Base-by-base conservation (phyloP, 176 grass and related monocot species). In the Oryza longistaminata region DNA sequence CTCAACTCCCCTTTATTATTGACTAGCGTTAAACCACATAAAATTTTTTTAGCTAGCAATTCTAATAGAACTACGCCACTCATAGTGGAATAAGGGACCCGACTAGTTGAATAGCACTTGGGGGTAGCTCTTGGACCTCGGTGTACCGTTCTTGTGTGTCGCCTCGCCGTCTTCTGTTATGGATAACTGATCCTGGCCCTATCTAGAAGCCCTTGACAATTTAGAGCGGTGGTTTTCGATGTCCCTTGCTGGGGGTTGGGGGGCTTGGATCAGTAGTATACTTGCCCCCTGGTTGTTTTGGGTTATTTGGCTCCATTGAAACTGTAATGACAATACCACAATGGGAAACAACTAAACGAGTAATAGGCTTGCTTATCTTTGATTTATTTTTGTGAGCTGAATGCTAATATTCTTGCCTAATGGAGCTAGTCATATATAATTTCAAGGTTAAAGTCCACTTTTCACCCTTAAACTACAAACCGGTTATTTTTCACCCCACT, bases 251-350 rank as follows among this genome's bases (percentile, higher is more conserved):
- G 50, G 4, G 5, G 52, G 14, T 55, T 16, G 52, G 52, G 52
- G 6, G 13, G 6, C 17, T 19, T 55, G 14, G 75, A 77, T 17
- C 50, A 37, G 75, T 42, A 40, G n/a, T 64, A 64, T 9, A 43
- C 55, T 44, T 43, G 1, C 21, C 13, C 11, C 58, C 26, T 64
- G n/a, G 12, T 16, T 78, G n/a, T 6, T 9, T 24, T 37, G 55
- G n/a, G 37, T 43, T 79, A 14, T 42, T 78, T 79, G 24, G 24
- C 11, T 78, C 22, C 9, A 79, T 79, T 66, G 39, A 22, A 79
- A 9, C 1, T n/a, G 53, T 62, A 39, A 55, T 44, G 7, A 0
- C 25, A 58, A 43, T 15, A 16, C 7, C 9, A 64, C 14, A 37
- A 62, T 3, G 19, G 34, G 64, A 64, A 13, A 44, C 60, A 66